These are phyloP conservation scores for Dentipellis fragilis DNA, from an alignment of 768 basidiomycete genomes.

Conservation along the genomic window DNA sequence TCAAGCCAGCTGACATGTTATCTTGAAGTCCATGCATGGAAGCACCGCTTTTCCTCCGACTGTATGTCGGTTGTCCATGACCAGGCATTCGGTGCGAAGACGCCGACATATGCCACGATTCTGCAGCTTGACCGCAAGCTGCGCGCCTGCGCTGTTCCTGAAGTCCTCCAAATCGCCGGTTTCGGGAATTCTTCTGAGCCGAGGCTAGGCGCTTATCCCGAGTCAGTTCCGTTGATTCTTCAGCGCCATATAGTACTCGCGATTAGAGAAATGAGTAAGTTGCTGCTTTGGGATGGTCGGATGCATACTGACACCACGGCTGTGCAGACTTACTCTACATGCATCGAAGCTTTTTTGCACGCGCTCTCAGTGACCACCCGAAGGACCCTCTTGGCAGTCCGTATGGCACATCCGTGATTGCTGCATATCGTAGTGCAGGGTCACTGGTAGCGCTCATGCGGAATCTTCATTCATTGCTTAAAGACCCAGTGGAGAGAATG, in stretches of 20 bases:
- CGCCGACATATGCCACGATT: slow-evolving; percentile 50
- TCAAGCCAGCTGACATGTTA: neutral
- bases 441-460: slow-evolving; percentile 56
- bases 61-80: slow-evolving; percentile 59
- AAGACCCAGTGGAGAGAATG: slow-evolving; percentile 57
- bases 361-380: slow-evolving; percentile 53
- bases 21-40: slow-evolving; percentile 51
- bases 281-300: too few relatives aligned
- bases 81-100: slow-evolving; percentile 53
- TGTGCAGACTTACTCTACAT: slow-evolving; percentile 39
- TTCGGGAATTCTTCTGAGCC: slow-evolving; percentile 34
- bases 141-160: slow-evolving; percentile 51
- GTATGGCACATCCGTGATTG: slow-evolving; percentile 57
- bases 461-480: slow-evolving; percentile 55
- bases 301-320: neutral
- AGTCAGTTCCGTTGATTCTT: slow-evolving; percentile 50
- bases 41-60: slow-evolving; percentile 52
- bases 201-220: slow-evolving; percentile 27
- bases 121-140: slow-evolving; percentile 60
- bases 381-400: slow-evolving; percentile 60
- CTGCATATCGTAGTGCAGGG: slow-evolving; percentile 58
- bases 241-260: slow-evolving; percentile 59
- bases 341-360: slow-evolving; percentile 68
- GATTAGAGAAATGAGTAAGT: slow-evolving; percentile 57
- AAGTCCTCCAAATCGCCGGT: slow-evolving; percentile 52